Percentiles rank a stretch among this genome's conserved stretches.
phyloP scores from a whole-genome alignment of 805 yeast species.

The Candida cerambycidarum region DNA sequence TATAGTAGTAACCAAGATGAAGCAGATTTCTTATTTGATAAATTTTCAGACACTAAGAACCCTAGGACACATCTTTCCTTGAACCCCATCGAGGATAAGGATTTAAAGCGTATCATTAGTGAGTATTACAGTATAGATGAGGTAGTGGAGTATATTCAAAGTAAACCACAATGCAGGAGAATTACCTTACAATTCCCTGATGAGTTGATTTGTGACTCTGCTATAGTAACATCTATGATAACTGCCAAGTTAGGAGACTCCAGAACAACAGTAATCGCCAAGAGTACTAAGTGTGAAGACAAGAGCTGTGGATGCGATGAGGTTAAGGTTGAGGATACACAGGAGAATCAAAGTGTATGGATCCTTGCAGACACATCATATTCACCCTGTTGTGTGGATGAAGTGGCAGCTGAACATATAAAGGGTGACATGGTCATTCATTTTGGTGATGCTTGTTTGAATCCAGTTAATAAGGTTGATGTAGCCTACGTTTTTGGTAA shows the following conservation, averaged over 20 bases:
- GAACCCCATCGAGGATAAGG: slow-evolving; percentile 20
- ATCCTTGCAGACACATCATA: slow-evolving; percentile 94
- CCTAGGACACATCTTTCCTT: slow-evolving; percentile 25
- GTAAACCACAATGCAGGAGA: slow-evolving; percentile 34
- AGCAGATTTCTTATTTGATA: slow-evolving; percentile 36
- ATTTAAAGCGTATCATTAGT: slow-evolving; percentile 33
- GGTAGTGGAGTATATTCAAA: slow-evolving; percentile 40
- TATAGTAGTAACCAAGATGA: slow-evolving; percentile 71
- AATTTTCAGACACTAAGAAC: slow-evolving; percentile 19
- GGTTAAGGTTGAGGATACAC: background rate
- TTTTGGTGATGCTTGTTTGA: slow-evolving; percentile 93
- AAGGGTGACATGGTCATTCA: slow-evolving; percentile 82
- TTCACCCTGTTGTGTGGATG: slow-evolving; percentile 94
- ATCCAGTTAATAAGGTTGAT: slow-evolving; percentile 68
- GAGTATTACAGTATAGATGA: slow-evolving; percentile 58
- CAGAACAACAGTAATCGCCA: too few relatives aligned
- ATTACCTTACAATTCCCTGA: slow-evolving; percentile 94
- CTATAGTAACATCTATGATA: slow-evolving; percentile 59
- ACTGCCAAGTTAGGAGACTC: slow-evolving; percentile 38
- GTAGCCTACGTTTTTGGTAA: slow-evolving; percentile 79
- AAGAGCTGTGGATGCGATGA: slow-evolving; percentile 9
- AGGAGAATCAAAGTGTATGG: slow-evolving; percentile 40
- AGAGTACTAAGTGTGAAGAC: background rate
- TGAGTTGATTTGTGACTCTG: slow-evolving; percentile 70
- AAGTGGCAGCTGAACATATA: slow-evolving; percentile 94